Percentiles rank a stretch among this genome's conserved stretches.
phyloP scores from a whole-genome alignment of 1,284 basidiomycete genomes.

The Ceratobasidium sp. region DNA sequence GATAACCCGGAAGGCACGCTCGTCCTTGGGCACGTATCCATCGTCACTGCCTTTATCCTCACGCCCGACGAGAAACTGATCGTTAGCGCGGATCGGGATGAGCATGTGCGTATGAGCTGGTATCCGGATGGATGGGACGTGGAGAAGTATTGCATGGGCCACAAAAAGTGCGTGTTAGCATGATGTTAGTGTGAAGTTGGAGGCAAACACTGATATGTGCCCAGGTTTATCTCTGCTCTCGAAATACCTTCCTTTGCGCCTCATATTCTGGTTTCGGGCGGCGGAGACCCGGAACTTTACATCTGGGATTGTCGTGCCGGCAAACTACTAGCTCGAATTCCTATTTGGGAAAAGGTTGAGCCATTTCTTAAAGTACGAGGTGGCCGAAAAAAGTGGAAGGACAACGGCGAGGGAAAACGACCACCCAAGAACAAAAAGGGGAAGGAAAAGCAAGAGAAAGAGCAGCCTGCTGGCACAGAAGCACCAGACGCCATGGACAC shows the following conservation, averaged over 20 bases:
- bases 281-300: constrained; percentile 82
- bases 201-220: constrained; percentile 14
- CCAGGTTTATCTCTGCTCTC: constrained; percentile 83
- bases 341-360: constrained; percentile 65
- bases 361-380: constrained; percentile 69
- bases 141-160: constrained; percentile 86
- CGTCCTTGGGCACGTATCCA: constrained; percentile 86
- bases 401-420: constrained; percentile 52
- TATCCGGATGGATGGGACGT: constrained; percentile 86
- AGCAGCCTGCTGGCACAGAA: constrained; percentile 46
- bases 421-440: constrained; percentile 49
- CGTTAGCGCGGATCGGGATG: constrained; percentile 89
- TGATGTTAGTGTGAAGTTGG: not conserved
- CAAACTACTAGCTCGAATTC: constrained; percentile 62
- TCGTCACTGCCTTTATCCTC: constrained; percentile 77
- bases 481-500: constrained; percentile 48
- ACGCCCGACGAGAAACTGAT: constrained; percentile 75
- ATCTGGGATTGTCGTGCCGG: constrained; percentile 85
- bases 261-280: constrained; percentile 75
- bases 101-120: constrained; percentile 91
- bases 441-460: constrained; percentile 47
- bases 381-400: constrained; percentile 55
- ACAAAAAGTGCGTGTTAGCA: constrained; percentile 69
- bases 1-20: constrained; percentile 81
- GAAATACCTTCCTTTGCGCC: constrained; percentile 69